Base-by-base conservation (phyloP, 495 filamentous ascomycete species). In the Hypoxylon lienhwacheense region DNA sequence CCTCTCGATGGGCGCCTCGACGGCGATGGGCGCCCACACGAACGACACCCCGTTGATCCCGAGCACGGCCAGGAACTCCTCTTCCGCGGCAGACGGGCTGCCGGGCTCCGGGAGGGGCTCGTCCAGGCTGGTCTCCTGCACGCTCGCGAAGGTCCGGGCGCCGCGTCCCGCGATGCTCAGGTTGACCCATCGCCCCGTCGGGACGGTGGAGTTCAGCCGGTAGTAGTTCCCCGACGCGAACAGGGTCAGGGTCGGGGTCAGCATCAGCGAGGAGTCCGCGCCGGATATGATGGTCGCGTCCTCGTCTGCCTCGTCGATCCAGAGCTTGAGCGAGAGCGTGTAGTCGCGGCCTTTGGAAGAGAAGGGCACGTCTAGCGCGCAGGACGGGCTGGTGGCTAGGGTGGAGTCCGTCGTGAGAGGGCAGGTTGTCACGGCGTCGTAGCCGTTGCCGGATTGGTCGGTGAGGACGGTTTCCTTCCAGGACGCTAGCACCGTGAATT, bases 271-370 rank as follows among this genome's bases (percentile, higher is more conserved):
- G 12, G 80, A 75, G 44, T 77, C 72, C 5, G 57, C 50, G 2
- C 79, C 79, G 6, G 66, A 56, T 26, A 81, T 66, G 11, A 76
- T 41, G 1, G 59, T 62, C 2, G 70, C 70, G 19, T 73, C 66
- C 0, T 37, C 33, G 1, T n/a, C 45, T 3, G 26, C 6, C 5
- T 59, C 51, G 3, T 70, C 67, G 2, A 74, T 44, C 7, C 61
- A 64, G 1, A 78, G 55, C 20, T 61, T 64, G 29, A 77, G 70
- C 0, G 75, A 71, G 5, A 81, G 66, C 2, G 72, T 75, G 55
- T 80, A 81, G 50, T 77, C 69, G 31, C 75, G 63, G 2, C 78
- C 77, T 49, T 80, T 80, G 21, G 72, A 75, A 10, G 61, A 51
- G 1, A 81, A 60, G 0, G 73, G 76, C 11, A 75, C 76, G 8